Evolutionary conservation across 2,329 filamentous ascomycete species (phyloP).

Genomic region (Botryotinia calthae): DNA sequence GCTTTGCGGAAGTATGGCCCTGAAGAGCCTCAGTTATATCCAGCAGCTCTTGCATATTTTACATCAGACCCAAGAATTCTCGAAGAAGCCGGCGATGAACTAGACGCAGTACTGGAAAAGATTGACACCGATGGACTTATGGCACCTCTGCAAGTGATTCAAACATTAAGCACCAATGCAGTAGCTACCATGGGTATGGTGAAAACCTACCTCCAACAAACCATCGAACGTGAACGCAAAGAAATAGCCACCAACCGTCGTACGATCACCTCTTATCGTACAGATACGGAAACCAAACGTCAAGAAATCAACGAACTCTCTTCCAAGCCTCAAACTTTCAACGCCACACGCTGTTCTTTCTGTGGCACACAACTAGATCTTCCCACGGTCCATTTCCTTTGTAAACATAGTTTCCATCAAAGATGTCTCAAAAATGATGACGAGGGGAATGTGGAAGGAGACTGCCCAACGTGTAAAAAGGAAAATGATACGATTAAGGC

Average conservation of each 20-base stretch:
- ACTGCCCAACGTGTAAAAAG: constrained; percentile 82
- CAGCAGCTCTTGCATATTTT: constrained; percentile 89
- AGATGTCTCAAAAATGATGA: constrained; percentile 60
- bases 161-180: constrained; percentile 74
- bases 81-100: constrained; percentile 82
- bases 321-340: constrained; percentile 82
- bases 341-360: constrained; percentile 80
- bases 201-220: constrained; percentile 85
- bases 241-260: constrained; percentile 80
- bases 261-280: constrained; percentile 78
- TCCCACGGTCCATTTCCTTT: constrained; percentile 91
- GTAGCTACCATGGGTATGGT: constrained; percentile 98
- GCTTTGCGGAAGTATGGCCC: constrained; percentile 89
- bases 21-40: constrained; percentile 86
- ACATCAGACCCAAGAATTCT: constrained; percentile 80
- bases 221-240: constrained; percentile 81
- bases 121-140: constrained; percentile 91
- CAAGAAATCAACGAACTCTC: constrained; percentile 74
- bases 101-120: constrained; percentile 74
- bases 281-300: constrained; percentile 77
- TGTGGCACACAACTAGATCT: constrained; percentile 75
- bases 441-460: constrained; percentile 60
- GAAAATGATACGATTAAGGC: constrained; percentile 87
- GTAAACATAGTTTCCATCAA: constrained; percentile 96
- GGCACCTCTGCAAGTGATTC: constrained; percentile 94